Percentiles rank a stretch among this genome's conserved stretches.
Evolutionary conservation across 2,329 filamentous ascomycete species (phyloP).

Genomic region (Byssoonygena ceratinophila): DNA sequence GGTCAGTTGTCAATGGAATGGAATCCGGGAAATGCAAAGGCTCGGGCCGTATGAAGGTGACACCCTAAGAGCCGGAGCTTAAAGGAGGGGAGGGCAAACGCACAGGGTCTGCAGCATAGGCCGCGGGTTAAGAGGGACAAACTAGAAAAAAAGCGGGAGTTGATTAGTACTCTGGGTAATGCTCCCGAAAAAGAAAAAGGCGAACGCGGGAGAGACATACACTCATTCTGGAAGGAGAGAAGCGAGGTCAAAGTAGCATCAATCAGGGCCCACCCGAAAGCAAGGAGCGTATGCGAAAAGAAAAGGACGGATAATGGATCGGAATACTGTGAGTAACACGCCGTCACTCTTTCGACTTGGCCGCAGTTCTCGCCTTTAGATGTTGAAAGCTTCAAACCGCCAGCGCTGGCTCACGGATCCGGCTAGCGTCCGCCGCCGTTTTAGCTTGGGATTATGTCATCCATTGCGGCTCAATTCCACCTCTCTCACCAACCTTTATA

Average conservation of each 20-base stretch:
- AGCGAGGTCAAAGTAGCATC: background rate
- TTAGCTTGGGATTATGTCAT: background rate
- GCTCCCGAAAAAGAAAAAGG: background rate
- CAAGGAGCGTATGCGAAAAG: background rate
- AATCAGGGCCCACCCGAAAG: background rate
- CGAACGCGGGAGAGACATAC: background rate
- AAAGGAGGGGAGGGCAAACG: constrained; percentile 29
- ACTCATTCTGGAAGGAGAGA: background rate
- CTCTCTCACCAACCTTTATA: no score
- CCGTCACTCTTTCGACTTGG: no score
- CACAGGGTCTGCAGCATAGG: constrained; percentile 91
- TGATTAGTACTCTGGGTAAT: background rate
- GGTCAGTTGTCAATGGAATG: background rate
- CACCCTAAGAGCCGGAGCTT: no score
- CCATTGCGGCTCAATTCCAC: no score
- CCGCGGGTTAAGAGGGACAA: constrained; percentile 91
- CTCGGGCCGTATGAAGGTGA: no score
- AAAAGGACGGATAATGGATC: background rate
- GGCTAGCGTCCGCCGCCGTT: background rate
- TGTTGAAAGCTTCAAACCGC: background rate
- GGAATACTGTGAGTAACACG: no score
- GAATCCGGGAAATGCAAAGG: no score
- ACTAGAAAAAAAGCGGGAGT: constrained; percentile 37
- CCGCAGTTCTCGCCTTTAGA: no score
- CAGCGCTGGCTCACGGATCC: background rate